Evolutionary conservation across 805 yeast species (phyloP), one percentile per base, ranked within the genome.

Genomic region (Myxozyma neotropica): DNA sequence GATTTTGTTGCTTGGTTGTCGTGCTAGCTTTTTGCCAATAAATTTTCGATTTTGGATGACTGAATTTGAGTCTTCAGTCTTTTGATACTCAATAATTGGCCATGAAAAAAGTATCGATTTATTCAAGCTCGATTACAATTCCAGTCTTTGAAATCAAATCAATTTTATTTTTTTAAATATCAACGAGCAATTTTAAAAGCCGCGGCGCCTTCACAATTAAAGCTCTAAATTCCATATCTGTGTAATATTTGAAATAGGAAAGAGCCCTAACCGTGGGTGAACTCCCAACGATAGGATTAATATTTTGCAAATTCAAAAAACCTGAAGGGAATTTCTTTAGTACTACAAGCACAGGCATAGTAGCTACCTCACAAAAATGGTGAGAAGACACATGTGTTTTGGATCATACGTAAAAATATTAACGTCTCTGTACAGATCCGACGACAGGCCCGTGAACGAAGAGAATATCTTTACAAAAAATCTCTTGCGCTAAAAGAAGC

Each of bases 361-460:
- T n/a, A n/a, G n/a, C n/a, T n/a, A n/a, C n/a, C n/a, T n/a, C n/a
- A n/a, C n/a, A n/a, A 38, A 38, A 38, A 38, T 38, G 21, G 6
- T 38, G 23, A n/a, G 43, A 4, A 38, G 4, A 10, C 10, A 29
- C 33, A 3, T 2, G 38, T 13, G n/a, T 13, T 35, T 35, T 35
- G 12, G 4, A 35, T 35, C n/a, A 35, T 35, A 35, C n/a, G n/a
- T n/a, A 35, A 31, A 50, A 19, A 50, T 21, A 12, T 13, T 17
- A 23, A 39, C 17, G 10, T 15, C 44, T 39, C 21, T 19, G 8
- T 17, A 12, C 13, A 61, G 65, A 35, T 60, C 23, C 83, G 99
- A 75, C 84, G 90, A 78, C 96, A 93, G 71, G 97, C 98, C 6
- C 85, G 99, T 76, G 97, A 94, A 73, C 83, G 99, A 77, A 84